Percentiles rank a stretch among this genome's conserved stretches.
These are phyloP conservation scores for Panicum virgatum DNA, from an alignment of 202 grass and related monocot species.

Conservation along the genomic window DNA sequence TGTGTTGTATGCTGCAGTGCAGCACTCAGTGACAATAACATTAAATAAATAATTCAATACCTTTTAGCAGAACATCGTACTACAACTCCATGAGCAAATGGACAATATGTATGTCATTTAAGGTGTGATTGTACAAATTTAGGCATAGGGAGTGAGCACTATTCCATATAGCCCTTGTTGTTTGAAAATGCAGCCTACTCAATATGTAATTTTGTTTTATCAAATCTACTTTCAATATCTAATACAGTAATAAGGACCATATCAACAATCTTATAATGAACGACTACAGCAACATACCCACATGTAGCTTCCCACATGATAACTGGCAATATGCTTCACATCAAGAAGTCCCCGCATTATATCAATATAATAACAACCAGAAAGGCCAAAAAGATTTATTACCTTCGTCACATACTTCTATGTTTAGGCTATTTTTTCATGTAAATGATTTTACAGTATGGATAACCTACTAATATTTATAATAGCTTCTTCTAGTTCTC, in stretches of 20 bases:
- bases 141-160: not conserved
- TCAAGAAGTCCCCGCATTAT: not conserved
- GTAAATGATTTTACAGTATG: not conserved
- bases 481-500: not conserved
- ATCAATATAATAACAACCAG: not conserved
- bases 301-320: not conserved
- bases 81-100: not conserved
- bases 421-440: not conserved
- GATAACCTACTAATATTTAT: not conserved
- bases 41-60: not conserved
- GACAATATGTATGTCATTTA: constrained; percentile 10
- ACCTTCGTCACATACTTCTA: not conserved
- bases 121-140: not conserved
- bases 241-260: not conserved
- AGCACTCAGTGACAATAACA: not conserved
- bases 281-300: not conserved
- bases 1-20: not conserved
- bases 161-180: not conserved
- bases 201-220: constrained; percentile 2
- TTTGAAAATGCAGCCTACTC: constrained; percentile 1
- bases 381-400: not conserved
- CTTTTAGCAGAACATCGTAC: not conserved
- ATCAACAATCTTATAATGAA: not conserved
- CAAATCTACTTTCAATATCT: not conserved
- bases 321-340: not conserved